Percentiles rank a stretch among this genome's conserved stretches.
Evolutionary conservation across 306 rosid genomes (phyloP).

Genomic region (Cucurbita moschata): DNA sequence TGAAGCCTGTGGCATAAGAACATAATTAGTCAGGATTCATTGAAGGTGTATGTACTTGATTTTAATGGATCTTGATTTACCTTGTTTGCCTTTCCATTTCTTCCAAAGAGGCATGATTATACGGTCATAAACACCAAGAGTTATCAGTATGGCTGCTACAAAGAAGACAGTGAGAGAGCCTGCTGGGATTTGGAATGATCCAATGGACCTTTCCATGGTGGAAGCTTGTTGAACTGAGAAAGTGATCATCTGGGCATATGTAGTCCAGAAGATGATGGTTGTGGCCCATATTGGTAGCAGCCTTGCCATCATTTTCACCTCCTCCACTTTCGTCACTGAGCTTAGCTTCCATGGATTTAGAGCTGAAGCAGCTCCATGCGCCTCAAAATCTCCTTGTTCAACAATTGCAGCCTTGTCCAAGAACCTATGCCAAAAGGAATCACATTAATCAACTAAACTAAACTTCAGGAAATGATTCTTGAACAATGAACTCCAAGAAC

Average conservation of each 20-base stretch:
- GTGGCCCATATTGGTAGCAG: slow-evolving; percentile 89
- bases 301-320: slow-evolving; percentile 79
- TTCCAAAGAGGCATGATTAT: slow-evolving; percentile 79
- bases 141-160: slow-evolving; percentile 69
- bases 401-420: slow-evolving; percentile 81
- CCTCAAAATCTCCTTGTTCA: slow-evolving; percentile 43
- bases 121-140: slow-evolving; percentile 56
- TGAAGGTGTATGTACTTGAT: neutral
- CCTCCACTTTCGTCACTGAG: slow-evolving; percentile 70
- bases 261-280: slow-evolving; percentile 86
- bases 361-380: slow-evolving; percentile 10
- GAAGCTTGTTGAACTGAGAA: slow-evolving; percentile 91
- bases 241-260: slow-evolving; percentile 85
- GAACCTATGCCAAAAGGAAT: slow-evolving; percentile 17
- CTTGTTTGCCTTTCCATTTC: slow-evolving; percentile 65
- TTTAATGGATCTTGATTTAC: slow-evolving; percentile 17
- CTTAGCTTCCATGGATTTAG: slow-evolving; percentile 72
- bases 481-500: no score
- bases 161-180: slow-evolving; percentile 85
- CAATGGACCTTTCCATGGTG: slow-evolving; percentile 62
- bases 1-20: slow-evolving; percentile 43
- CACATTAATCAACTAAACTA: neutral
- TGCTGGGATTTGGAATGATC: slow-evolving; percentile 79
- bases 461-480: neutral
- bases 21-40: neutral